Evolutionary conservation across 805 yeast species (phyloP).

Genomic region (Lipomyces sp.): DNA sequence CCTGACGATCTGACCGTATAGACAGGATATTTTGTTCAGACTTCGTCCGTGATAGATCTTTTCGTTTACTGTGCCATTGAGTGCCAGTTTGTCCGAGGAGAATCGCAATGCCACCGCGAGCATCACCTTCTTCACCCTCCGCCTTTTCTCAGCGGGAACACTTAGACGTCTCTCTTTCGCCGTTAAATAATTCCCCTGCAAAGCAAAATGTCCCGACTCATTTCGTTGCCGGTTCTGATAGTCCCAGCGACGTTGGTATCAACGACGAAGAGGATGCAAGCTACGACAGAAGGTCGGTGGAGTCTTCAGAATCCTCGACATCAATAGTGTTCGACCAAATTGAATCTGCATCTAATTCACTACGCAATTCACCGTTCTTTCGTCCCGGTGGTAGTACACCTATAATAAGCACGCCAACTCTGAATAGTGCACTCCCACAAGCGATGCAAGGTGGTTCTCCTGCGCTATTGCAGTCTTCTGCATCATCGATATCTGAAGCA

Average conservation of each 20-base stretch:
- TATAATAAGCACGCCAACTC: not conserved
- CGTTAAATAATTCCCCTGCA: slow-evolving; percentile 13
- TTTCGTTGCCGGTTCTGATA: slow-evolving; percentile 17
- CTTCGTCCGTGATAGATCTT: too few species aligned
- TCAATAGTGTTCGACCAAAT: slow-evolving; percentile 32
- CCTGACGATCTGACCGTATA: too few species aligned
- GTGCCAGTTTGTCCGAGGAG: too few species aligned
- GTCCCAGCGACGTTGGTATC: slow-evolving; percentile 3
- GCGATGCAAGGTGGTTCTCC: not conserved
- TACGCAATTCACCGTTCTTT: slow-evolving; percentile 18
- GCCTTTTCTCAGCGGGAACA: not conserved
- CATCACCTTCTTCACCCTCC: slow-evolving; percentile 7
- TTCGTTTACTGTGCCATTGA: too few species aligned
- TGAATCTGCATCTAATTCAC: slow-evolving; percentile 34
- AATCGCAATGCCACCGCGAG: not conserved
- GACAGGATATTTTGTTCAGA: too few species aligned
- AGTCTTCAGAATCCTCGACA: slow-evolving; percentile 32
- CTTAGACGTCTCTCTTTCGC: slow-evolving; percentile 7
- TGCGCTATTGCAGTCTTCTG: slow-evolving; percentile 11
- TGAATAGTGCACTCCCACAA: not conserved
- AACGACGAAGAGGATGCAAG: slow-evolving; percentile 18
- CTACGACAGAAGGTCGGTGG: slow-evolving; percentile 23
- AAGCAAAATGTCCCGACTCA: slow-evolving; percentile 18
- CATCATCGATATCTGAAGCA: slow-evolving; percentile 17
- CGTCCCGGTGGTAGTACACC: not conserved